These are phyloP conservation scores for Gossypium rotundifolium DNA, from an alignment of 345 rosid genomes.

Conservation along the genomic window DNA sequence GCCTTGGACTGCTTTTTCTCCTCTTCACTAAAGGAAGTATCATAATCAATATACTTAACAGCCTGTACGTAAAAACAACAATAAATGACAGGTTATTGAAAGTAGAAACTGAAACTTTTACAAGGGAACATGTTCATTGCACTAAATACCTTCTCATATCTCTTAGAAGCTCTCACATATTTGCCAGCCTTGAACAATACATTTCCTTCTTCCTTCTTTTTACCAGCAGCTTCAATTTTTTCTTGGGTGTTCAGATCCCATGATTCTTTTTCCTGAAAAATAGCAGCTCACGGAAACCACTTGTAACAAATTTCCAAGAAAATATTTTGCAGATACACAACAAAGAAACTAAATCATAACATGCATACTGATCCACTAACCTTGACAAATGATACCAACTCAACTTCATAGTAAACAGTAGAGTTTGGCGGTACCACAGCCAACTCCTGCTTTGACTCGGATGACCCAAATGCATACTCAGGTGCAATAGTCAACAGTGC, in stretches of 20 bases:
- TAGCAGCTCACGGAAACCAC: neutral
- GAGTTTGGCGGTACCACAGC: constrained; percentile 80
- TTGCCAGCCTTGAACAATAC: constrained; percentile 69
- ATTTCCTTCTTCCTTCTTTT: constrained; percentile 96
- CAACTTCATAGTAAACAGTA: constrained; percentile 65
- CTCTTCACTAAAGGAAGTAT: constrained; percentile 68
- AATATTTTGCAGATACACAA: neutral
- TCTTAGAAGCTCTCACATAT: constrained; percentile 65
- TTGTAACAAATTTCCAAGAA: neutral
- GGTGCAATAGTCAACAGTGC: constrained; percentile 66
- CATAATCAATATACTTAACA: constrained; percentile 69
- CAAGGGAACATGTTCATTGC: neutral
- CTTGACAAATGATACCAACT: constrained; percentile 70
- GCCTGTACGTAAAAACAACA: constrained; percentile 41
- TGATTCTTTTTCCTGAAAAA: constrained; percentile 72
- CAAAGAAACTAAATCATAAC: neutral
- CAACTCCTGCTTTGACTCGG: constrained; percentile 67
- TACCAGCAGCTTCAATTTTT: constrained; percentile 83
- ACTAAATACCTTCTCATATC: constrained; percentile 76
- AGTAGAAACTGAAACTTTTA: neutral
- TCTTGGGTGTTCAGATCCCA: constrained; percentile 92
- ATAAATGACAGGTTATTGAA: neutral
- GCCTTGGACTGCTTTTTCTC: constrained; percentile 80
- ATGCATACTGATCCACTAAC: constrained; percentile 23
- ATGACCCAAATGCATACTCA: constrained; percentile 75